phyloP scores from a whole-genome alignment of 805 yeast genomes.

The Komagataella pseudopastoris region DNA sequence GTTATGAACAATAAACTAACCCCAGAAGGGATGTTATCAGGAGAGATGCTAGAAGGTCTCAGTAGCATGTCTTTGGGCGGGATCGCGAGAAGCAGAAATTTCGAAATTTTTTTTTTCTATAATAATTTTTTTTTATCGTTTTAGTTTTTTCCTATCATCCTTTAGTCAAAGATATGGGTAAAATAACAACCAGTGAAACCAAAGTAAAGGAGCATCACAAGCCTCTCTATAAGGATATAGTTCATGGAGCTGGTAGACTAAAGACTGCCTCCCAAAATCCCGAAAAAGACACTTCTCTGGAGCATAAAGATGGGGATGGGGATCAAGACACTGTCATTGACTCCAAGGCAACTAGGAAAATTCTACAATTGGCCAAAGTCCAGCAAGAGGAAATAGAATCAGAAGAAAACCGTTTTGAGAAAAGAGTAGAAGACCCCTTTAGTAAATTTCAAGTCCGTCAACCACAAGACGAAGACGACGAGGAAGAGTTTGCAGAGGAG shows the following conservation, averaged over 20 bases:
- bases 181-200: slow-evolving; percentile 34
- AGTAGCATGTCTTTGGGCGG: not conserved
- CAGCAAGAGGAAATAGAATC: slow-evolving; percentile 85
- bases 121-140: not conserved
- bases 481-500: slow-evolving; percentile 19
- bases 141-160: not conserved
- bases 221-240: slow-evolving; percentile 67
- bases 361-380: slow-evolving; percentile 77
- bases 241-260: slow-evolving; percentile 62
- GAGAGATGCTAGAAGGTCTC: too few relatives aligned
- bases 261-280: slow-evolving; percentile 25
- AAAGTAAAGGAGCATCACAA: slow-evolving; percentile 60
- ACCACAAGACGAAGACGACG: slow-evolving; percentile 13
- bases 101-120: not conserved
- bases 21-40: not conserved
- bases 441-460: slow-evolving; percentile 12
- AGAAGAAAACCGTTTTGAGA: slow-evolving; percentile 32
- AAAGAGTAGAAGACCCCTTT: slow-evolving; percentile 9
- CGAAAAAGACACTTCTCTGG: slow-evolving; percentile 8
- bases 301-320: slow-evolving; percentile 22
- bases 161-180: slow-evolving; percentile 39
- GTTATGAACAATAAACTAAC: not conserved
- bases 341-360: slow-evolving; percentile 71
- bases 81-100: not conserved
- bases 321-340: slow-evolving; percentile 60